Conservation (phyloP, 2,329 filamentous ascomycete species). For the Colletotrichum sp. region DNA sequence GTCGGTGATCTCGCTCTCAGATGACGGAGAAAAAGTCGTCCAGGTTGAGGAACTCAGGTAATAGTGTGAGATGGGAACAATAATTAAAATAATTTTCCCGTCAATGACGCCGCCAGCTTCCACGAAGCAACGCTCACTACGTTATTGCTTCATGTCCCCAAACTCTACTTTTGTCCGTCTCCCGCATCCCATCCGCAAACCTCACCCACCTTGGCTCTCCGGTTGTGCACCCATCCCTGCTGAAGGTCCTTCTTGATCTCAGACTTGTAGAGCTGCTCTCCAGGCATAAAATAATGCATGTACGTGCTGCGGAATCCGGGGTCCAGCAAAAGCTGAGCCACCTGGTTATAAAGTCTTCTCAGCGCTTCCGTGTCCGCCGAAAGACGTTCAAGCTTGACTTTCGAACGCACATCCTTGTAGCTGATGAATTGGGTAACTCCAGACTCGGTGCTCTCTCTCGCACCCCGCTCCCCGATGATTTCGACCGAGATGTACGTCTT, state of each 20-base stretch:
- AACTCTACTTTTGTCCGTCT: neutral
- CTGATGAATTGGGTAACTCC: neutral
- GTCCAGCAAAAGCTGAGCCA: neutral
- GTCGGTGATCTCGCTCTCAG: neutral
- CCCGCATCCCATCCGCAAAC: neutral
- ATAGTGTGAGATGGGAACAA: no score
- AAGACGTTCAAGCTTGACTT: neutral
- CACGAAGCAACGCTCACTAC: neutral
- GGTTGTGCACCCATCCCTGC: neutral
- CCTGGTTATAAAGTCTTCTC: neutral
- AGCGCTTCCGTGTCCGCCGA: neutral
- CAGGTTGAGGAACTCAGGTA: neutral
- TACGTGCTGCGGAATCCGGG: neutral
- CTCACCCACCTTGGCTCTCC: neutral
- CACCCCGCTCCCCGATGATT: neutral
- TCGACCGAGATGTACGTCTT: neutral
- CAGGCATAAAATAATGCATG: neutral
- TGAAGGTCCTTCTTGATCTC: neutral
- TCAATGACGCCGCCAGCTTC: neutral
- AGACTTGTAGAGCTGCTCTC: neutral
- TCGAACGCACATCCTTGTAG: neutral
- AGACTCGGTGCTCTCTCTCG: neutral
- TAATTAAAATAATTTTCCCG: neutral
- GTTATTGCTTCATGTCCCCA: neutral
- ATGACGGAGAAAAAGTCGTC: neutral